phyloP scores from a whole-genome alignment of 2,329 filamentous ascomycete genomes.

The Escovopsis sp. region DNA sequence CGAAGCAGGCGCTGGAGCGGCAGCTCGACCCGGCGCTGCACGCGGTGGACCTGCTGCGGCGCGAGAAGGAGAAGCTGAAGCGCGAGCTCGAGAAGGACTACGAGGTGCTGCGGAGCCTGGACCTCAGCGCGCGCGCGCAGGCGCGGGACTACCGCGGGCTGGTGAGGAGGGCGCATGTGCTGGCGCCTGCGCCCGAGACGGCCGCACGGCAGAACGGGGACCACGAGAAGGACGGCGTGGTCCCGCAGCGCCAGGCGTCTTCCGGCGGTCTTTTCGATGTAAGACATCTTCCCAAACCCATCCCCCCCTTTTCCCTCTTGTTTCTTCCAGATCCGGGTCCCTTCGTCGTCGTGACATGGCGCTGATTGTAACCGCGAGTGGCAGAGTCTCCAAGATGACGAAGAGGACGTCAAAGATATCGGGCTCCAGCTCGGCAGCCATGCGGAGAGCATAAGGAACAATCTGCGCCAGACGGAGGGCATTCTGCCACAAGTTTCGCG shows the following conservation, averaged over 20 bases:
- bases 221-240: slow-evolving; percentile 2
- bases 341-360: too few species aligned
- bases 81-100: slow-evolving; percentile 41
- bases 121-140: slow-evolving; percentile 42
- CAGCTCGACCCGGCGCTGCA: slow-evolving; percentile 49
- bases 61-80: slow-evolving; percentile 44
- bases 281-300: neutral
- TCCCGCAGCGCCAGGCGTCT: neutral
- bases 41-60: slow-evolving; percentile 43
- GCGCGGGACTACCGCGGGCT: slow-evolving; percentile 34
- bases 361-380: neutral
- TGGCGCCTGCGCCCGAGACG: slow-evolving; percentile 26
- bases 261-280: slow-evolving; percentile 8
- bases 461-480: slow-evolving; percentile 38
- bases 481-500: slow-evolving; percentile 33
- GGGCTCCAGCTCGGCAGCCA: slow-evolving; percentile 36
- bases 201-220: slow-evolving; percentile 2
- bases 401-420: slow-evolving; percentile 27
- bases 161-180: slow-evolving; percentile 32
- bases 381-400: slow-evolving; percentile 19
- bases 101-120: slow-evolving; percentile 32
- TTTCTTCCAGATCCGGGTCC: neutral
- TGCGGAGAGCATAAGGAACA: slow-evolving; percentile 40
- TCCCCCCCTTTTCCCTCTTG: too few species aligned
- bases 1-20: slow-evolving; percentile 39